Conservation (phyloP, 2,329 filamentous ascomycete genomes). For the Cladosporium phlei region DNA sequence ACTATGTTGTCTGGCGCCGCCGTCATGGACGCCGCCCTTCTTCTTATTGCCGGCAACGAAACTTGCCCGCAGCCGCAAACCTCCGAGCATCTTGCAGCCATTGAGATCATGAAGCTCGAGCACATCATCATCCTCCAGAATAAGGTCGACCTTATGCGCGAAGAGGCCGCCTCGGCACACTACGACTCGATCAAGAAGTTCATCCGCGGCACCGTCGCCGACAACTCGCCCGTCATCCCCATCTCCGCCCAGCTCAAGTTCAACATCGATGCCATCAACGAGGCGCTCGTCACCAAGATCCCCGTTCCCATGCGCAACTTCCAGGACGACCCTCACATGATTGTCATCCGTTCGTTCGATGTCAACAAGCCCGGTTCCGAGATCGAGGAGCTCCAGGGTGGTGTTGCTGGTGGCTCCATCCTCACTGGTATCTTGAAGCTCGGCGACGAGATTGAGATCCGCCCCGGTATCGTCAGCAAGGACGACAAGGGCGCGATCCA, state of each 20-base stretch:
- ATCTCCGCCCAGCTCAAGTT: slow-evolving; percentile 98
- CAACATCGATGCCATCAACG: slow-evolving; percentile 98
- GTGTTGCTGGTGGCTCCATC: slow-evolving; percentile 96
- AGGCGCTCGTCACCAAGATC: slow-evolving; percentile 91
- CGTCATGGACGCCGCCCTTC: slow-evolving; percentile 97
- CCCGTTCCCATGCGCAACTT: slow-evolving; percentile 90
- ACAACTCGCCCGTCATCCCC: slow-evolving; percentile 90
- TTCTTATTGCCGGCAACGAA: slow-evolving; percentile 97
- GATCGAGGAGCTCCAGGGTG: slow-evolving; percentile 96
- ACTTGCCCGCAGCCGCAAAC: slow-evolving; percentile 97
- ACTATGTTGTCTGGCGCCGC: slow-evolving; percentile 99
- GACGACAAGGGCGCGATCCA: slow-evolving; percentile 90
- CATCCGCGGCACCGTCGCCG: slow-evolving; percentile 93
- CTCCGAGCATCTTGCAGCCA: slow-evolving; percentile 95
- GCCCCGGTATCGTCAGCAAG: slow-evolving; percentile 95
- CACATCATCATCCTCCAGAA: slow-evolving; percentile 99
- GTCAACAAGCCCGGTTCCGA: slow-evolving; percentile 99
- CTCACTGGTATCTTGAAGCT: slow-evolving; percentile 95
- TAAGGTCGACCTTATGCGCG: slow-evolving; percentile 97
- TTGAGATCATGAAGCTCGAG: slow-evolving; percentile 99
- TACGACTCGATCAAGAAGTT: slow-evolving; percentile 98
- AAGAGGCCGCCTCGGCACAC: slow-evolving; percentile 88
- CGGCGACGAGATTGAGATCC: slow-evolving; percentile 96
- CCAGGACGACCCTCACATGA: slow-evolving; percentile 90
- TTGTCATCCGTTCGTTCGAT: slow-evolving; percentile 97